Conservation (phyloP, 2,329 filamentous ascomycete genomes). For the Colletotrichum cereale region DNA sequence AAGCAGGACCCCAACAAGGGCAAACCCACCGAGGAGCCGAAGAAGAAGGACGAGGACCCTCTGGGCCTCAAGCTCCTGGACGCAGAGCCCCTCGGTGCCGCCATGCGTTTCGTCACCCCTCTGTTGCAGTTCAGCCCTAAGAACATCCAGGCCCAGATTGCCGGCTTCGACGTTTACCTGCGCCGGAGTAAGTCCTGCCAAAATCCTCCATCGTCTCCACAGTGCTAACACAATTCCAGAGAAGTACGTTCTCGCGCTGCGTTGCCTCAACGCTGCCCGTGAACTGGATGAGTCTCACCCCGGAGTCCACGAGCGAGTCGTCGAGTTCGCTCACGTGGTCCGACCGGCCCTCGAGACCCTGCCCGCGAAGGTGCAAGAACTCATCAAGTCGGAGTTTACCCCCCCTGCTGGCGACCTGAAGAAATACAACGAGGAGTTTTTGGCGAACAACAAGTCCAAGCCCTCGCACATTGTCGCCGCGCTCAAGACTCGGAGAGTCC, state of each 20-base stretch:
- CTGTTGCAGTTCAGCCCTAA: constrained; percentile 86
- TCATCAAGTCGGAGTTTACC: constrained; percentile 76
- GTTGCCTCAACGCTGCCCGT: constrained; percentile 82
- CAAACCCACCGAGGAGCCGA: constrained; percentile 68
- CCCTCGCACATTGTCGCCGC: constrained; percentile 73
- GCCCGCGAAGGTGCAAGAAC: constrained; percentile 73
- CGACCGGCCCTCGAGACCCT: constrained; percentile 70
- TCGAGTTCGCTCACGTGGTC: constrained; percentile 75
- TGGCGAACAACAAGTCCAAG: constrained; percentile 72
- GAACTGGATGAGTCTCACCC: constrained; percentile 77
- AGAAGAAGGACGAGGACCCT: constrained; percentile 92
- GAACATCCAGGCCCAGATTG: constrained; percentile 83
- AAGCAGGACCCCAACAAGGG: constrained; percentile 89
- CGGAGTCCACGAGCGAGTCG: constrained; percentile 79
- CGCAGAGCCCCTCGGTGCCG: constrained; percentile 87
- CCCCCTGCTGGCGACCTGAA: constrained; percentile 54
- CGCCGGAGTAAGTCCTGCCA: constrained; percentile 75
- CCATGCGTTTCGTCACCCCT: constrained; percentile 86
- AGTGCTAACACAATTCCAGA: constrained; percentile 62
- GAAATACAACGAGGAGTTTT: constrained; percentile 76
- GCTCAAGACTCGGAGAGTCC: constrained; percentile 68
- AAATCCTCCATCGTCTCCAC: constrained; percentile 11
- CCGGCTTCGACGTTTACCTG: constrained; percentile 91
- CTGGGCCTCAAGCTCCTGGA: constrained; percentile 83
- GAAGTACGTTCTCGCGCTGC: constrained; percentile 89